These are phyloP conservation scores for Mucor indicus DNA, from an alignment of 371 early-diverging fungal species.

Conservation along the genomic window DNA sequence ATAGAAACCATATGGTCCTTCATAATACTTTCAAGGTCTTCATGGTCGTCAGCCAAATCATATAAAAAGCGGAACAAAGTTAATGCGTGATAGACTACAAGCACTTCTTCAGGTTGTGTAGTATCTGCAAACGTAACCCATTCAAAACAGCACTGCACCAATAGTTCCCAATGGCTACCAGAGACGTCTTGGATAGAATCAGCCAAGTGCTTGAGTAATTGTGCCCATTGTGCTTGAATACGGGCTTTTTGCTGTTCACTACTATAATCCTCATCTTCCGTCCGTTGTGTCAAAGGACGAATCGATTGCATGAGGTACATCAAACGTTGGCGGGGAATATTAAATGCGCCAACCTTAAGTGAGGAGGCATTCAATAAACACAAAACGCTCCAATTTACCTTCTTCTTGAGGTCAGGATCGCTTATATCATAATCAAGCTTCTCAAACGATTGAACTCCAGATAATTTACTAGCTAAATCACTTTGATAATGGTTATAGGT, in stretches of 20 bases:
- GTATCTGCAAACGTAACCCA: slow-evolving; percentile 39
- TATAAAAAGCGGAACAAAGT: slow-evolving; percentile 10
- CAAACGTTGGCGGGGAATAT: slow-evolving; percentile 48
- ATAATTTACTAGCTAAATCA: slow-evolving; percentile 38
- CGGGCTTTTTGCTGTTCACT: slow-evolving; percentile 16
- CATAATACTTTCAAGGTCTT: slow-evolving; percentile 7
- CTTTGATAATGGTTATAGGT: slow-evolving; percentile 34
- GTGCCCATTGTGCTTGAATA: slow-evolving; percentile 36
- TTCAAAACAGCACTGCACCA: slow-evolving; percentile 39
- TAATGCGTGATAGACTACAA: slow-evolving; percentile 17
- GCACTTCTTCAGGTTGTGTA: slow-evolving; percentile 11
- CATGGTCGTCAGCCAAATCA: not conserved
- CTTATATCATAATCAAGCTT: slow-evolving; percentile 20
- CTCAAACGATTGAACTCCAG: slow-evolving; percentile 18
- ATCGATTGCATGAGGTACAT: slow-evolving; percentile 46
- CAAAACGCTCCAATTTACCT: slow-evolving; percentile 21
- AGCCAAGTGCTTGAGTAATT: slow-evolving; percentile 37
- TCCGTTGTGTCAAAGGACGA: slow-evolving; percentile 27
- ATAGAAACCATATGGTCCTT: slow-evolving; percentile 6
- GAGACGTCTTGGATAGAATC: slow-evolving; percentile 51
- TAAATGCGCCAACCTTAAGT: slow-evolving; percentile 23
- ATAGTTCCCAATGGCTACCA: slow-evolving; percentile 57
- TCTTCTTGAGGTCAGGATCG: slow-evolving; percentile 17
- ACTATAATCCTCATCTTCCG: slow-evolving; percentile 5
- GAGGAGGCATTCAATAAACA: slow-evolving; percentile 38